Percentiles rank a stretch among this genome's conserved stretches.
These are phyloP conservation scores for Colletotrichum sp. DNA, from an alignment of 2,329 filamentous ascomycete genomes.

Conservation along the genomic window DNA sequence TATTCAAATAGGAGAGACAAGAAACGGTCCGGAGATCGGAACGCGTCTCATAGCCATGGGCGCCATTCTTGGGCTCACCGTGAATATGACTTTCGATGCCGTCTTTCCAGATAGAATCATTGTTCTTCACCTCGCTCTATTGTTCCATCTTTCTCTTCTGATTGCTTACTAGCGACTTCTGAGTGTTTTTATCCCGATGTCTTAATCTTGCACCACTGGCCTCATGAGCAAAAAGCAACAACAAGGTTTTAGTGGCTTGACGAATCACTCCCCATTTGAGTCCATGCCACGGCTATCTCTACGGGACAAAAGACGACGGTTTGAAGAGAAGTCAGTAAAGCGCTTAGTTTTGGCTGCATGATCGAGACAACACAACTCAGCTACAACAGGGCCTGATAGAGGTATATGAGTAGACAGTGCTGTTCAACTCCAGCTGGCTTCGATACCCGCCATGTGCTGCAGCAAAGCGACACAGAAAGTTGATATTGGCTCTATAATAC, in stretches of 20 bases:
- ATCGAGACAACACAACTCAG: rapidly evolving
- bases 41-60: neutral
- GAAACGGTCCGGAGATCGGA: neutral
- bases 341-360: rapidly evolving
- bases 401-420: no score
- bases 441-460: rapidly evolving
- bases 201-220: rapidly evolving
- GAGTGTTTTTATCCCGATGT: rapidly evolving
- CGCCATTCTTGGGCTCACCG: rapidly evolving
- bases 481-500: neutral
- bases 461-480: neutral
- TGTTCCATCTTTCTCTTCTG: neutral
- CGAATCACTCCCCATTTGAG: rapidly evolving
- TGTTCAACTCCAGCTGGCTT: neutral
- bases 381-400: neutral
- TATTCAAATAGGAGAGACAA: neutral
- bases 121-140: no score
- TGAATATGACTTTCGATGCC: neutral
- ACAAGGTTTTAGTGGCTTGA: rapidly evolving
- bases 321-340: neutral
- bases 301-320: rapidly evolving
- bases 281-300: rapidly evolving
- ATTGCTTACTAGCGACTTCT: neutral
- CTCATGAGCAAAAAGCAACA: neutral
- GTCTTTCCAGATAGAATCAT: neutral